Base-by-base conservation (phyloP, 2,329 filamentous ascomycete species). In the Colletotrichum sp. region DNA sequence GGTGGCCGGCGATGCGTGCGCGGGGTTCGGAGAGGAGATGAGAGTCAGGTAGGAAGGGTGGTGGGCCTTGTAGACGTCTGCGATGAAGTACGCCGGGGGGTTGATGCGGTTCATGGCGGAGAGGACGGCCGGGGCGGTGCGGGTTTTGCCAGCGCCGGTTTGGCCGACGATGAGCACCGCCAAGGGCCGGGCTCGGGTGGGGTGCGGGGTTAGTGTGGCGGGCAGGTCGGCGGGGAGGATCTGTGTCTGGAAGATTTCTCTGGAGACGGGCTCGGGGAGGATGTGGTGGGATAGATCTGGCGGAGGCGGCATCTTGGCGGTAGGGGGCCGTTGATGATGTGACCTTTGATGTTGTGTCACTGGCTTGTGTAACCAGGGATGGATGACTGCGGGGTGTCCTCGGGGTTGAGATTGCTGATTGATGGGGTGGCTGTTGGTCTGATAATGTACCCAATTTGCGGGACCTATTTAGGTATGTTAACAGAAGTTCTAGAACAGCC, bases 131-230 rank as follows among this genome's bases (percentile, higher is more conserved):
- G 86, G 86, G 13, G 86, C 84, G 2, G 86, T 82, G 70, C 84
- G 83, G 18, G 87, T 88, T 75, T 89, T 89, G 67, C 87, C 87
- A 16, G 87, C 86, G 78, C 87, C 87, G 7, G 87, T 89, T 77
- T 88, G 87, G 75, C 87, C 87, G 30, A 88, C 83, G 16, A 87
- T 80, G 24, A 89, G 81, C 61, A 89, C 79, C 38, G 85, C 87
- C 16, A 87, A 80, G 48, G 86, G 85, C 69, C 34, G 70, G 32
- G 36, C 9, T n/a, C 71, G 59, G 26, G 26, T 24, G 14, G 65
- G 75, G 24, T 73, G 75, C 62, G 73, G 65, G 21, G 43, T 55
- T 26, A 78, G 58, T 7, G 52, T n/a, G 58, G 67, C 36, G 69
- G 79, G 74, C 52, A 87, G 81, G 59, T 86, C 84, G 34, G 79